A percentile compares a stretch with the other conserved stretches of the same genome.
Evolutionary conservation across 2,329 filamentous ascomycete genomes (phyloP).

Genomic region (Leptographium galeiforme): DNA sequence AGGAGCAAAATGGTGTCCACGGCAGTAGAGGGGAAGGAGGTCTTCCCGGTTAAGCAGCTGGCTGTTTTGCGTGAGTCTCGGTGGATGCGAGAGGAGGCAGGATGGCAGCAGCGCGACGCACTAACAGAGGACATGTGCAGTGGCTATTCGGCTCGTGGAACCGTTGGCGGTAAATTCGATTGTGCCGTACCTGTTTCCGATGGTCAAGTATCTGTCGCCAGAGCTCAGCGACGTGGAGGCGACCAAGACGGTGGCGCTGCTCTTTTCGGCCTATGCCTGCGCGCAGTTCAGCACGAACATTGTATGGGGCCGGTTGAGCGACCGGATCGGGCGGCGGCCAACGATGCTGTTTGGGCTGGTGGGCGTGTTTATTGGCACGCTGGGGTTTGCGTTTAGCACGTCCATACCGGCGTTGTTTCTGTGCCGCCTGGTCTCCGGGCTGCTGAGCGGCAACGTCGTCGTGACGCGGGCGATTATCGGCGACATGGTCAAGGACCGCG

Average conservation of each 20-base stretch:
- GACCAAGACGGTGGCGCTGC: slow-evolving; percentile 3
- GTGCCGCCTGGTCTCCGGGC: slow-evolving; percentile 3
- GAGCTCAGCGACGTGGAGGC: slow-evolving; percentile 4
- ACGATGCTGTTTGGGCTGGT: slow-evolving; percentile 6
- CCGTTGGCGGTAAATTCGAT: slow-evolving; percentile 8
- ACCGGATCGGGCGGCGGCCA: slow-evolving; percentile 6
- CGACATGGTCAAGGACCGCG: slow-evolving; percentile 6
- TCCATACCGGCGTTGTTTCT: slow-evolving; percentile 3
- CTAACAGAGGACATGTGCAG: background rate
- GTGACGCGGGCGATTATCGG: slow-evolving; percentile 9
- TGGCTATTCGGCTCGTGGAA: slow-evolving; percentile 7
- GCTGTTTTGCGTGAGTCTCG: background rate
- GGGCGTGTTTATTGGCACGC: slow-evolving; percentile 2
- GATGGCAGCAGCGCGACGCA: too few relatives aligned
- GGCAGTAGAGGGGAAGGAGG: background rate
- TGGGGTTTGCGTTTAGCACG: slow-evolving; percentile 3
- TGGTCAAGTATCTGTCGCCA: slow-evolving; percentile 1
- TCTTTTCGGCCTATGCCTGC: slow-evolving; percentile 4
- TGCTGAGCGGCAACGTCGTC: slow-evolving; percentile 8
- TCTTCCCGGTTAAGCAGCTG: background rate
- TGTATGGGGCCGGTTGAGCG: slow-evolving; percentile 6
- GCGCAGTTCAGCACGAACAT: slow-evolving; percentile 7
- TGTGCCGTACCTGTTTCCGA: slow-evolving; percentile 6
- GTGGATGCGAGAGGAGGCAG: background rate
- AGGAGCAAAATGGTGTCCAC: background rate